These are phyloP conservation scores for Solanum virginianum DNA, from an alignment of 257 asterid species.

Conservation along the genomic window DNA sequence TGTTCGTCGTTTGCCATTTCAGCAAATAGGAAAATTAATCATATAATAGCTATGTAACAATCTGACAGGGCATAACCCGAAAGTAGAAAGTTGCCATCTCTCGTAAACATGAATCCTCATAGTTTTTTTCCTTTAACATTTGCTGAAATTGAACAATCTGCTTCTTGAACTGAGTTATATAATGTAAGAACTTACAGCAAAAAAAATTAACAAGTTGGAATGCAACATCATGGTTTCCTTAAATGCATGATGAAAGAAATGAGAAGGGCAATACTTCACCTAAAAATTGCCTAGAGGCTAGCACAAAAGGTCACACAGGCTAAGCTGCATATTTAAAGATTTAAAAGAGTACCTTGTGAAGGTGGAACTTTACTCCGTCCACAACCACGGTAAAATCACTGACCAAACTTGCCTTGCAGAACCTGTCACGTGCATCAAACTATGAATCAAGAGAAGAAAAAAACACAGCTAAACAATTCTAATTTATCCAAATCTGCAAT, in stretches of 20 bases:
- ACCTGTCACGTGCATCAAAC: conserved; percentile 35
- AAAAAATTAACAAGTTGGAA: not conserved
- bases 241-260: not conserved
- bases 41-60: not conserved
- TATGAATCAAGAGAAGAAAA: not conserved
- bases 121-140: not conserved
- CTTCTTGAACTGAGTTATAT: not conserved
- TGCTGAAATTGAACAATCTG: not conserved
- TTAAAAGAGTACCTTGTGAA: conserved; percentile 63
- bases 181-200: not conserved
- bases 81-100: not conserved
- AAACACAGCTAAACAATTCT: not conserved
- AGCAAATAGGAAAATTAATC: not conserved
- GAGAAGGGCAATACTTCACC: not conserved
- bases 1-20: not conserved
- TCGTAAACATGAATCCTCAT: not conserved
- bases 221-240: not conserved
- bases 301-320: not conserved
- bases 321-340: not conserved
- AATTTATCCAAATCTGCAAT: not conserved
- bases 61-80: not conserved
- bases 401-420: conserved; percentile 57
- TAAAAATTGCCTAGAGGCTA: not conserved
- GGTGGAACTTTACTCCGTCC: conserved; percentile 59
- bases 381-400: conserved; percentile 71